Evolutionary conservation across 257 asterid genomes (phyloP).

Genomic region (Jaltomata sinuosa): DNA sequence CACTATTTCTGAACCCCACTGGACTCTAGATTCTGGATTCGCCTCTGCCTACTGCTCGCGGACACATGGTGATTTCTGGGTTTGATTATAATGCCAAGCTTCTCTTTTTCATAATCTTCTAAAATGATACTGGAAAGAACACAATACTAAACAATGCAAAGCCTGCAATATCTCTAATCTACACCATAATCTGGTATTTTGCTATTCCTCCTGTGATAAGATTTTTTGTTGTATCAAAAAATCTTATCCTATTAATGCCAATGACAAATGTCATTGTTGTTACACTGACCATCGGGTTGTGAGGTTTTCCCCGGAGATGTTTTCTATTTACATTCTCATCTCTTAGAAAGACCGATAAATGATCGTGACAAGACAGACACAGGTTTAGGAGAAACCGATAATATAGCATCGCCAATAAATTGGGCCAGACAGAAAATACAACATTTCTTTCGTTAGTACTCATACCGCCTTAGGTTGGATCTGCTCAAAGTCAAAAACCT

Average conservation of each 20-base stretch:
- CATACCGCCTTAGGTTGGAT: conserved; percentile 62
- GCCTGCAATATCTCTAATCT: too few species aligned
- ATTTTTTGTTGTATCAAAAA: too few species aligned
- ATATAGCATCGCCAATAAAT: not conserved
- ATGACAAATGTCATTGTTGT: not conserved
- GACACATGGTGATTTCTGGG: too few species aligned
- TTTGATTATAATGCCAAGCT: not conserved
- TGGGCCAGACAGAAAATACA: not conserved
- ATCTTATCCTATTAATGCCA: not conserved
- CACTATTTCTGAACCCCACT: not conserved
- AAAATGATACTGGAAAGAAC: too few species aligned
- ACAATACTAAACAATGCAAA: too few species aligned
- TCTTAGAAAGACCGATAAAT: not conserved
- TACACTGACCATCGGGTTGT: not conserved
- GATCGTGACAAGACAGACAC: not conserved
- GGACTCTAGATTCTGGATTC: not conserved
- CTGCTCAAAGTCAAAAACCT: conserved; percentile 93
- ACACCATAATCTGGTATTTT: too few species aligned
- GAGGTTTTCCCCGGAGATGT: not conserved
- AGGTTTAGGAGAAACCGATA: not conserved
- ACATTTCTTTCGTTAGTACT: not conserved
- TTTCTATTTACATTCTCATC: not conserved
- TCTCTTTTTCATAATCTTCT: too few species aligned
- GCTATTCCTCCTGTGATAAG: too few species aligned
- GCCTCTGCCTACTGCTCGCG: not conserved